A percentile compares a stretch with the other conserved stretches of the same genome.
Conservation (phyloP, 331 rosid genomes). For the Malus hybrid region DNA sequence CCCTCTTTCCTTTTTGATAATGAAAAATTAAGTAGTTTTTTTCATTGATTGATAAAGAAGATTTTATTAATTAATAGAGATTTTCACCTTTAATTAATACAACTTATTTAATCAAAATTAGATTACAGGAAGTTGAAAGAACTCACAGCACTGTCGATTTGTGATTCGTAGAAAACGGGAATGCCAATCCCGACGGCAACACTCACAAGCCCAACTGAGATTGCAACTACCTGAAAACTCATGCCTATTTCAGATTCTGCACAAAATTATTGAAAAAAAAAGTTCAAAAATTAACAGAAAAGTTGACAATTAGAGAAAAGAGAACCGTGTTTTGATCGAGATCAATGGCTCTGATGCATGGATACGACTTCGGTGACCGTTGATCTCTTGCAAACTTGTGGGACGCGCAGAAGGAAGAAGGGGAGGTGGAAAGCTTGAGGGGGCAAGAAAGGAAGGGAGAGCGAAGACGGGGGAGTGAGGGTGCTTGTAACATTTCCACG, state of each 20-base stretch:
- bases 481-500: slow-evolving; percentile 50
- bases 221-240: slow-evolving; percentile 58
- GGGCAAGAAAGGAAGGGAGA: slow-evolving; percentile 68
- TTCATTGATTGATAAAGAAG: too few relatives aligned
- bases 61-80: too few relatives aligned
- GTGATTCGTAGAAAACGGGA: slow-evolving; percentile 83
- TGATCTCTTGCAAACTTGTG: slow-evolving; percentile 26
- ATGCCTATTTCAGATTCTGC: background rate
- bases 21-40: too few relatives aligned
- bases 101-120: background rate
- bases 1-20: too few relatives aligned
- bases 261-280: too few relatives aligned
- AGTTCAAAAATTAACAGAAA: too few relatives aligned
- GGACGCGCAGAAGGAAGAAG: slow-evolving; percentile 3
- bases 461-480: slow-evolving; percentile 45
- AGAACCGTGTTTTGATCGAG: slow-evolving; percentile 90
- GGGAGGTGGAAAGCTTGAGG: slow-evolving; percentile 28
- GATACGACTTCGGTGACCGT: slow-evolving; percentile 51
- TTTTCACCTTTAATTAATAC: too few relatives aligned
- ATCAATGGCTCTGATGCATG: slow-evolving; percentile 72
- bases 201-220: slow-evolving; percentile 73
- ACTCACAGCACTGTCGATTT: slow-evolving; percentile 79
- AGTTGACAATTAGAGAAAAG: too few relatives aligned
- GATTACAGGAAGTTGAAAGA: background rate
- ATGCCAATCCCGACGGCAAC: slow-evolving; percentile 79